Base-by-base conservation (phyloP, 495 filamentous ascomycete genomes). In the Patellaria atrata region DNA sequence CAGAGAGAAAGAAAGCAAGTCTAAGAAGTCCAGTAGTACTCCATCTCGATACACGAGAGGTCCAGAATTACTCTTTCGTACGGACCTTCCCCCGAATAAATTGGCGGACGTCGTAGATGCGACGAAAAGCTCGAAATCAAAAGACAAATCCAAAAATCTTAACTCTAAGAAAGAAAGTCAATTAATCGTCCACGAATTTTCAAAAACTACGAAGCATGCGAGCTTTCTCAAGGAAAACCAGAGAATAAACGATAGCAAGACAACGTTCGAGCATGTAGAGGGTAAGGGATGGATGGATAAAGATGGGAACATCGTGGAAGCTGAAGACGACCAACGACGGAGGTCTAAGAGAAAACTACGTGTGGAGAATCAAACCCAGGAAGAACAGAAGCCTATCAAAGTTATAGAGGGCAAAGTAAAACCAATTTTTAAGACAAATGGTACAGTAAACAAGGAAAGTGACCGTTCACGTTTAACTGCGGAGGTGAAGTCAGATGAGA, bases 251-350 rank as follows among this genome's bases (percentile, higher is more conserved):
- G 46, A 50, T 13, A 67, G 55, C 33, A 63, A 68, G 26, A 54
- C 47, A 9, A 51, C 54, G 6, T 48, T 48, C 6, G 67, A 73
- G 34, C 84, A 67, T 51, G 58, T 79, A 12, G 74, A 94, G 19
- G 83, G 75, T 11, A 80, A 81, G 44, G 87, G 89, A 0, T 94
- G 89, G 89, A 64, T 92, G 3, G 80, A 94, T 50, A 70, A 72
- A 44, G 60, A 73, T 12, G 89, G 85, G 2, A 72, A 76, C 33
- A 48, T 94, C 14, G 72, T 89, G 7, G 77, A 94, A 63, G 50
- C 39, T 33, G 41, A 48, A 43, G 47, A 41, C 1, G 38, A 42
- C 47, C 56, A 47, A 25, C 38, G 30, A 3, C 44, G 33, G 23
- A 54, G 37, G 34, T 22, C 15, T 33, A 47, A 33, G 33, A 37